phyloP scores from a whole-genome alignment of 495 filamentous ascomycete species.

The Cairneyella variabilis region DNA sequence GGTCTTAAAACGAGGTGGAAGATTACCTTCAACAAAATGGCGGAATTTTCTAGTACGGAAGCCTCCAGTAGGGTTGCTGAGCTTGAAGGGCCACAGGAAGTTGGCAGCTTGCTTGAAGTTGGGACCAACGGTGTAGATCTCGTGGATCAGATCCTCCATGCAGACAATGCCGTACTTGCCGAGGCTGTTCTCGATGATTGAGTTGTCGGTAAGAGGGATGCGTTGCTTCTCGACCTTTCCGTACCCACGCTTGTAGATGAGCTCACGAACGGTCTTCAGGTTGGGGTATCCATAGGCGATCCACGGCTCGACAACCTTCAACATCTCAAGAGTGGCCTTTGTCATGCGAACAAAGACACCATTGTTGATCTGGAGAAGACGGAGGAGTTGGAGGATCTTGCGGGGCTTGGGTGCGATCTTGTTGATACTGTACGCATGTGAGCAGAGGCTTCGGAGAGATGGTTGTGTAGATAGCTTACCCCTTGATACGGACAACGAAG shows the following conservation, averaged over 20 bases:
- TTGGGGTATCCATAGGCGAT: slow-evolving; percentile 99
- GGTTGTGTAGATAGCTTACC: slow-evolving; percentile 45
- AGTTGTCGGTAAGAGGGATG: slow-evolving; percentile 93
- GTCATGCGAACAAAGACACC: slow-evolving; percentile 96
- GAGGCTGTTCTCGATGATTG: slow-evolving; percentile 91
- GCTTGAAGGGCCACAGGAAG: slow-evolving; percentile 99
- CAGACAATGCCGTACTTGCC: slow-evolving; percentile 99
- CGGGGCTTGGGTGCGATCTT: slow-evolving; percentile 99
- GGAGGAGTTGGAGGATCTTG: slow-evolving; percentile 98
- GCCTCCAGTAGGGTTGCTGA: slow-evolving; percentile 93
- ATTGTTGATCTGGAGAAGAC: slow-evolving; percentile 99
- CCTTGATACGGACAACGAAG: slow-evolving; percentile 99
- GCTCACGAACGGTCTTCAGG: slow-evolving; percentile 96
- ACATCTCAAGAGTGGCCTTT: slow-evolving; percentile 97
- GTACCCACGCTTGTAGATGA: slow-evolving; percentile 99
- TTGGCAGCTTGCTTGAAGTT: slow-evolving; percentile 99
- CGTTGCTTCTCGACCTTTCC: slow-evolving; percentile 97
- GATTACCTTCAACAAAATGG: slow-evolving; percentile 90
- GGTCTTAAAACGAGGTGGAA: not conserved
- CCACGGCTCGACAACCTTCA: slow-evolving; percentile 96
- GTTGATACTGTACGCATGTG: slow-evolving; percentile 74
- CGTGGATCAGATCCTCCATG: slow-evolving; percentile 98
- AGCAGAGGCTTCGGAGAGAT: slow-evolving; percentile 24
- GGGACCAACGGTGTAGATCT: slow-evolving; percentile 97
- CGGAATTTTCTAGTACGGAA: slow-evolving; percentile 97